phyloP scores from a whole-genome alignment of 331 rosid genomes.

The Pyrus hybrid region DNA sequence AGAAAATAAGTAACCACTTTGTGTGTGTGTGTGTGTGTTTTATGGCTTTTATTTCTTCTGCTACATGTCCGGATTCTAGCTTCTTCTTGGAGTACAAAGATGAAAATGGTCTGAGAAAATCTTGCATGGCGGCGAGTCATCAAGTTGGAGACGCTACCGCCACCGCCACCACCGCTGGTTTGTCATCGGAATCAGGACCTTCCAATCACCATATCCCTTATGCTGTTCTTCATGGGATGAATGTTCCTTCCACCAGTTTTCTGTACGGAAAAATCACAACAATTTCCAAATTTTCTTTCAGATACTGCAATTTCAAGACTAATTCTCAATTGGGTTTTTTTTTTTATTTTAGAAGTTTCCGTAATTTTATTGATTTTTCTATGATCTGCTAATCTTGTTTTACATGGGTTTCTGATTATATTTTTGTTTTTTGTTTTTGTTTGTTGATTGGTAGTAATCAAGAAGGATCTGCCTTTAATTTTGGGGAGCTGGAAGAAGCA shows the following conservation, averaged over 20 bases:
- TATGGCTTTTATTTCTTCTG: conserved; percentile 24
- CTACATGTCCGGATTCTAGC: conserved; percentile 22
- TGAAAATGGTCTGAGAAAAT: conserved; percentile 21
- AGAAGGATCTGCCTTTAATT: conserved; percentile 62
- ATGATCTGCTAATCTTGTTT: background rate
- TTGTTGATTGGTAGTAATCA: conserved; percentile 42
- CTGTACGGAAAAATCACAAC: conserved; percentile 29
- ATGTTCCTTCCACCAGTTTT: conserved; percentile 45
- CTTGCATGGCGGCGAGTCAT: conserved; percentile 82
- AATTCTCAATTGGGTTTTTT: background rate
- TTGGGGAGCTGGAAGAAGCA: conserved; percentile 94
- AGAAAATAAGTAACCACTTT: background rate
- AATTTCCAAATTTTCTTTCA: conserved; percentile 3
- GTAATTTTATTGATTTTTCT: background rate
- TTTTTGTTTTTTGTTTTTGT: background rate
- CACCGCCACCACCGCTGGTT: conserved; percentile 23
- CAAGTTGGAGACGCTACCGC: conserved; percentile 42
- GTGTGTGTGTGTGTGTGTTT: background rate
- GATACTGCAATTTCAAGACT: background rate
- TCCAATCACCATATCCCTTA: conserved; percentile 62
- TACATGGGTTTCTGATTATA: background rate
- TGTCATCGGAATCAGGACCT: conserved; percentile 71
- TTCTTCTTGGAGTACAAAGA: conserved; percentile 25
- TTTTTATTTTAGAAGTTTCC: background rate
- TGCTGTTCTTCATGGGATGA: conserved; percentile 59